Evolutionary conservation across 2,329 filamentous ascomycete genomes (phyloP).

Genomic region (Curvularia lunata): DNA sequence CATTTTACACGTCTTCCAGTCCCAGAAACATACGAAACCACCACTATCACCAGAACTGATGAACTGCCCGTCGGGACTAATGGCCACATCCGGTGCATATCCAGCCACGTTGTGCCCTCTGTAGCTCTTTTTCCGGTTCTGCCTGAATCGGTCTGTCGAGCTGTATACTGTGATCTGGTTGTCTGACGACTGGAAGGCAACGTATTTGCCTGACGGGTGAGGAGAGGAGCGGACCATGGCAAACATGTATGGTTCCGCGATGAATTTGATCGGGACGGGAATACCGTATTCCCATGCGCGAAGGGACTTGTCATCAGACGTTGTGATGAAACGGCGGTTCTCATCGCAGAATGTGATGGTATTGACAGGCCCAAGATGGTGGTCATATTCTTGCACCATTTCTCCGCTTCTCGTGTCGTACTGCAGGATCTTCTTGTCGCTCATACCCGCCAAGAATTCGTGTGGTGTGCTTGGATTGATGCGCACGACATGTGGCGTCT

Average conservation of each 20-base stretch:
- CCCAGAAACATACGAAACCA: conserved; percentile 95
- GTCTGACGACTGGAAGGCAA: conserved; percentile 90
- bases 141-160: conserved; percentile 91
- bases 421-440: conserved; percentile 98
- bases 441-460: conserved; percentile 96
- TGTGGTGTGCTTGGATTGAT: conserved; percentile 88
- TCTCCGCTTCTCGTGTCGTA: conserved; percentile 86
- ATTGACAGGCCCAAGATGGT: conserved; percentile 97
- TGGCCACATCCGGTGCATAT: conserved; percentile 86
- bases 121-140: conserved; percentile 97
- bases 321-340: conserved; percentile 94
- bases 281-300: conserved; percentile 99
- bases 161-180: conserved; percentile 98
- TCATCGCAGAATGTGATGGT: conserved; percentile 96
- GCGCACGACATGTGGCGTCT: conserved; percentile 91
- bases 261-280: conserved; percentile 97
- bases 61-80: conserved; percentile 91
- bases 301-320: conserved; percentile 94
- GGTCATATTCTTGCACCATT: conserved; percentile 95
- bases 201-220: conserved; percentile 91
- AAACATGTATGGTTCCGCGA: conserved; percentile 98
- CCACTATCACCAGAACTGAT: conserved; percentile 84
- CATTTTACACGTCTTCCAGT: conserved; percentile 99
- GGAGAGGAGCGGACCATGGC: conserved; percentile 83
- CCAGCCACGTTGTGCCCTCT: conserved; percentile 95